A percentile compares a stretch with the other conserved stretches of the same genome.
Evolutionary conservation across 331 rosid genomes (phyloP).

Genomic region (Malus hybrid): DNA sequence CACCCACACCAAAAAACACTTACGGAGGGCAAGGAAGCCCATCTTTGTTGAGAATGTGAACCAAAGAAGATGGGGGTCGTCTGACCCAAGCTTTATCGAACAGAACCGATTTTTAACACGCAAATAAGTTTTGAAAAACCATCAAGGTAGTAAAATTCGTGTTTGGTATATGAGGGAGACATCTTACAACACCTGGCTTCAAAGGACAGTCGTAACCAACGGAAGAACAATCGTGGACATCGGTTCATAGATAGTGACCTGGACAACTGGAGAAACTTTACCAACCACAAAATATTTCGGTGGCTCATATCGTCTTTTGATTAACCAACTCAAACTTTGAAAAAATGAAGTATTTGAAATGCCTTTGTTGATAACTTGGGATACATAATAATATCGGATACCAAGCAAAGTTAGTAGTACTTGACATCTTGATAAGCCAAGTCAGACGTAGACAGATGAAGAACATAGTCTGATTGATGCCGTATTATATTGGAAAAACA

Average conservation of each 20-base stretch:
- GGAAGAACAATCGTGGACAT: constrained; percentile 77
- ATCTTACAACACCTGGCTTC: constrained; percentile 97
- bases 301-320: background rate
- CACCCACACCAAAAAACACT: too few species aligned
- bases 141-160: too few species aligned
- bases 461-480: background rate
- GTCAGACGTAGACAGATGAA: background rate
- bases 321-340: background rate
- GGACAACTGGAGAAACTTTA: constrained; percentile 1
- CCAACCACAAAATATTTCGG: background rate
- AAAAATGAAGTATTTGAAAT: background rate
- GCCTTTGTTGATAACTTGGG: background rate
- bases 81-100: too few species aligned
- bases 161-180: background rate
- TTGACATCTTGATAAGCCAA: background rate
- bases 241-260: constrained; percentile 98
- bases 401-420: too few species aligned
- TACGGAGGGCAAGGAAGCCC: too few species aligned
- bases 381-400: too few species aligned
- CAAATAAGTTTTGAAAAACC: too few species aligned
- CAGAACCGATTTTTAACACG: too few species aligned
- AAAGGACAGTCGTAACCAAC: constrained; percentile 53
- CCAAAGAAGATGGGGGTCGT: too few species aligned
- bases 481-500: background rate
- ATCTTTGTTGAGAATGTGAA: too few species aligned